phyloP scores from a whole-genome alignment of 768 basidiomycete genomes.

The Boletus sensibilis region DNA sequence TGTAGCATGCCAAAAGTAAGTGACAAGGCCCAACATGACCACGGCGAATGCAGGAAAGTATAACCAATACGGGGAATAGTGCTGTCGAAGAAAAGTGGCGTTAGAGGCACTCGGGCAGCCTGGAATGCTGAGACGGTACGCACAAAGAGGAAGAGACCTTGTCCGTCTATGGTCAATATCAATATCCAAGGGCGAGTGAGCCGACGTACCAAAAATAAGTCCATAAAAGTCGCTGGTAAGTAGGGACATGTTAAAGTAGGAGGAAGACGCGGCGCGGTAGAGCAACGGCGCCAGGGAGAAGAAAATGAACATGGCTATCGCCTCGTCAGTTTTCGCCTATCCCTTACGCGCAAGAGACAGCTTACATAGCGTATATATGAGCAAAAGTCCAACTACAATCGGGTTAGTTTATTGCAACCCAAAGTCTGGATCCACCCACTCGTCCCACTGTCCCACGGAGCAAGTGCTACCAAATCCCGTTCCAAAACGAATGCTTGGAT shows the following conservation, averaged over 20 bases:
- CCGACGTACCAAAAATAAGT: slow-evolving; percentile 57
- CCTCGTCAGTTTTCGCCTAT: background rate
- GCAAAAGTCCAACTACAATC: slow-evolving; percentile 45
- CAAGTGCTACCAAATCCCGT: slow-evolving; percentile 56
- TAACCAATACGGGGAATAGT: slow-evolving; percentile 82
- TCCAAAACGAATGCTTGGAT: slow-evolving; percentile 74
- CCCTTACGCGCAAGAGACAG: background rate
- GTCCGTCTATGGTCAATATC: slow-evolving; percentile 1
- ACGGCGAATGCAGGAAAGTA: slow-evolving; percentile 80
- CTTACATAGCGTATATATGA: slow-evolving; percentile 43
- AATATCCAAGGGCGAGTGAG: background rate
- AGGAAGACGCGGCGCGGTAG: slow-evolving; percentile 81
- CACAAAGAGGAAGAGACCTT: slow-evolving; percentile 54
- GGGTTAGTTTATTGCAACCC: slow-evolving; percentile 37
- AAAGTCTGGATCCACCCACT: slow-evolving; percentile 41
- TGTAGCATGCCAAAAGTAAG: slow-evolving; percentile 83
- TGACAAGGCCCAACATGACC: slow-evolving; percentile 68
- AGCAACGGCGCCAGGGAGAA: slow-evolving; percentile 82
- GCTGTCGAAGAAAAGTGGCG: slow-evolving; percentile 40
- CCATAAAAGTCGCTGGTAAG: slow-evolving; percentile 91
- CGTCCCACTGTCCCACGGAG: slow-evolving; percentile 68
- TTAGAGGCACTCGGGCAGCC: background rate
- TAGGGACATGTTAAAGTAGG: slow-evolving; percentile 80
- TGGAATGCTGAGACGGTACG: slow-evolving; percentile 8
- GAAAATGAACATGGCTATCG: slow-evolving; percentile 68